Conservation (phyloP, 2,329 filamentous ascomycete species). For the Tricladium varicosporioides region DNA sequence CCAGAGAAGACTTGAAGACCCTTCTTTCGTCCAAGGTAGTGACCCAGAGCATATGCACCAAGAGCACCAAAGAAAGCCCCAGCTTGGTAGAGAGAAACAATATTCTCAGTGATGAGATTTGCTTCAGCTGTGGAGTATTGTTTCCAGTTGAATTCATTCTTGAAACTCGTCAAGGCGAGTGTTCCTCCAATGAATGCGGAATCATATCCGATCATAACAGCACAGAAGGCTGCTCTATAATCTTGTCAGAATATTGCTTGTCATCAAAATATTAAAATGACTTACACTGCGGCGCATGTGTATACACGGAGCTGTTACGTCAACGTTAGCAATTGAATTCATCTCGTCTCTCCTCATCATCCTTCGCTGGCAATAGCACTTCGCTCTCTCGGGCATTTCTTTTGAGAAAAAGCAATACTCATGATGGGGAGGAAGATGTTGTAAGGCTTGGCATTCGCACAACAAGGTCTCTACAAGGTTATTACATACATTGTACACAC, state of each 20-base stretch:
- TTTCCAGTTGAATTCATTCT: conserved; percentile 62
- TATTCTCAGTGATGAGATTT: conserved; percentile 66
- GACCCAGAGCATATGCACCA: conserved; percentile 61
- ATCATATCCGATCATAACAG: conserved; percentile 58
- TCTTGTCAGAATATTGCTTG: neutral
- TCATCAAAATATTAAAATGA: conserved; percentile 39
- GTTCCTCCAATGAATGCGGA: conserved; percentile 79
- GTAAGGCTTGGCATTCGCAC: too few relatives aligned
- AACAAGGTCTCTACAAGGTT: too few relatives aligned
- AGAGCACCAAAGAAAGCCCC: conserved; percentile 78
- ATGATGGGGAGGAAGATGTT: too few relatives aligned
- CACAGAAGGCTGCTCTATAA: conserved; percentile 50
- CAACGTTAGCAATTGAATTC: neutral
- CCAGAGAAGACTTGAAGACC: conserved; percentile 58
- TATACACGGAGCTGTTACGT: conserved; percentile 13
- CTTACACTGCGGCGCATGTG: conserved; percentile 44
- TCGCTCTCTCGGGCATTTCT: neutral
- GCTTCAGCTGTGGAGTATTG: conserved; percentile 36
- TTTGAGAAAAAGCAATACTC: too few relatives aligned
- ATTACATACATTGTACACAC: conserved; percentile 20
- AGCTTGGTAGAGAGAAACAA: conserved; percentile 77
- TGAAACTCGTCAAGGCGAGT: conserved; percentile 66
- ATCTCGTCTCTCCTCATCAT: too few relatives aligned
- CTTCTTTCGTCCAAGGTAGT: conserved; percentile 66
- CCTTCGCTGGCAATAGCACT: neutral